Base-by-base conservation (phyloP, 371 early-diverging fungal species). In the Batkoa obscura region DNA sequence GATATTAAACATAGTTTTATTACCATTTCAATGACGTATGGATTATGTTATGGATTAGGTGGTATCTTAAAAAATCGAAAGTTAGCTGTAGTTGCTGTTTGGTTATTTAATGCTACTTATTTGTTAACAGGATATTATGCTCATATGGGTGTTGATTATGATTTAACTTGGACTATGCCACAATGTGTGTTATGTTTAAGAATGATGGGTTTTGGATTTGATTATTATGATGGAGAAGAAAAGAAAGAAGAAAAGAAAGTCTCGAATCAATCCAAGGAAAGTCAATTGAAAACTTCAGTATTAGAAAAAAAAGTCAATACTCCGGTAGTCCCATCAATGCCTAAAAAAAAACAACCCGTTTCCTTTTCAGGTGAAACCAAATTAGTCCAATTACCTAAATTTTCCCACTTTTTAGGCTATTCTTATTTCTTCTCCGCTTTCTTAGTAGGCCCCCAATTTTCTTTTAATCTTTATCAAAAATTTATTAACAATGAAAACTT, bases 361-460 rank as follows among this genome's bases (percentile, higher is more conserved):
- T 45, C 46, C 4, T 55, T 55, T 23, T 23, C 36, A 17, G 46
- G 56, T n/a, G 43, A 55, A 37, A 55, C 60, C 59, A 54, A 61
- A 23, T 35, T 73, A 31, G 39, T 43, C 0, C 47, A 62, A 23
- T 54, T 81, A 53, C 85, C 85, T 0, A 53, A 62, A 0, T 62
- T 78, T 39, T 32, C 64, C 6, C 68, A 78, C 46, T 67, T 75
- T 0, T 46, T 80, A 15, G 81, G 70, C 15, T 84, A 79, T 55
- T 67, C 70, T 43, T 71, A 73, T 58, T 81, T 76, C 60, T 79
- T 74, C 13, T 69, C 75, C 43, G 72, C 79, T 1, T 81, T 83
- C 64, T 56, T 84, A 42, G 74, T 80, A 15, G 85, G 85, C 13
- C 83, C 85, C 35, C 83, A 83, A 63, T 81, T 83, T 62, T 78